phyloP scores from a whole-genome alignment of 139 green algal species.

The Chlorella vulgaris region DNA sequence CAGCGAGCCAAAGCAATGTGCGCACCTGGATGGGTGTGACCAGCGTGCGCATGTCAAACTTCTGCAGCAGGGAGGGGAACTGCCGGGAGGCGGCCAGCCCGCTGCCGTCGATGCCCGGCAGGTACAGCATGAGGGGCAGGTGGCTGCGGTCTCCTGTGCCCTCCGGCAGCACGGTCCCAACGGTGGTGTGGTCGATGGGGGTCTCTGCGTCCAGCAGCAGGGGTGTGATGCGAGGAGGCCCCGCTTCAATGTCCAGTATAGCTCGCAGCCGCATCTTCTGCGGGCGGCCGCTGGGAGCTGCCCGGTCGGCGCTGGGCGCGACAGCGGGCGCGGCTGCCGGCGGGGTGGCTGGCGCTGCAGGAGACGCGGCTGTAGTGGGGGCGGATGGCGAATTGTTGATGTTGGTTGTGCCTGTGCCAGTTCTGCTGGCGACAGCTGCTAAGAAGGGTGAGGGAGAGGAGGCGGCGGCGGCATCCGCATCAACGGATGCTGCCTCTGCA shows the following conservation, averaged over 20 bases:
- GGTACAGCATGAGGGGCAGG: slow-evolving; percentile 80
- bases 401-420: too few relatives aligned
- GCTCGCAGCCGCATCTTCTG: neutral
- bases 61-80: slow-evolving; percentile 66
- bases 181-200: neutral
- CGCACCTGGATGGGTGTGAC: slow-evolving; percentile 20
- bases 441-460: too few relatives aligned
- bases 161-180: too few relatives aligned
- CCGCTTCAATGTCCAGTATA: neutral
- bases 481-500: too few relatives aligned
- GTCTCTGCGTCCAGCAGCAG: neutral
- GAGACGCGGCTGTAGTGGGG: too few relatives aligned
- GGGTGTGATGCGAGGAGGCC: neutral
- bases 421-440: too few relatives aligned
- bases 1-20: too few relatives aligned
- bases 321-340: neutral
- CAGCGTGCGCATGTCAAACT: slow-evolving; percentile 76
- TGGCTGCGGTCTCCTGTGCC: slow-evolving; percentile 4
- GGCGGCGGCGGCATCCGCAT: too few relatives aligned
- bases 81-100: slow-evolving; percentile 78
- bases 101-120: slow-evolving; percentile 83
- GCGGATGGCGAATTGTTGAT: too few relatives aligned
- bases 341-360: too few relatives aligned
- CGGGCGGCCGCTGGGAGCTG: neutral
- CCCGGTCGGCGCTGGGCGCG: neutral